Evolutionary conservation across 1,284 basidiomycete genomes (phyloP), one percentile per base, ranked within the genome.

Genomic region (Cutaneotrichosporon sp.): DNA sequence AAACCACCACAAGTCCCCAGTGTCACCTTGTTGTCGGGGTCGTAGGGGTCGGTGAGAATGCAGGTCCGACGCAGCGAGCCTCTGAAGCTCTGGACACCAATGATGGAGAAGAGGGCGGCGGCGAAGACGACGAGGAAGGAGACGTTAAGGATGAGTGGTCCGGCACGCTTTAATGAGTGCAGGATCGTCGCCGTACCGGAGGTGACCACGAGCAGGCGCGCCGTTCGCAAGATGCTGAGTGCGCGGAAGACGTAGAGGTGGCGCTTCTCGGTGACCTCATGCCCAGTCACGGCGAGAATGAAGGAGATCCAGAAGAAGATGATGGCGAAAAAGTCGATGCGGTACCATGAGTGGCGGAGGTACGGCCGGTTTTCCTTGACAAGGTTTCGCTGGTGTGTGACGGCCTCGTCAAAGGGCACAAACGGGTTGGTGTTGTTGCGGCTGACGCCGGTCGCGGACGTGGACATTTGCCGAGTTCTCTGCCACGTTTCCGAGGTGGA

Each of bases 171-270:
- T 64, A 99, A 82, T 11, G 92, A 95, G 62, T 88, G 89, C 82
- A 98, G 88, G 72, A 99, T 98, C 0, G 94, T 97, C 16, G 91
- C 90, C 20, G 95, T 98, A 79, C 95, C 95, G 64, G 87, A 88
- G 1, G 95, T 97, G 56, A 97, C 87, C 2, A 92, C 87, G 54
- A 99, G 81, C 25, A 99, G 79, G 61, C 95, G 85, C 5, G 91
- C 87, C 2, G 87, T 89, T 62, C 95, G 84, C 22, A 98, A 82
- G 14, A 95, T 92, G 66, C 90, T 92, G 74, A 99, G 79, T 0
- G 94, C 94, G 33, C 94, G 86, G 73, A 98, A 98, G 53, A 95
- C 80, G 52, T 89, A 92, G 59, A 97, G 86, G 78, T 97, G 92
- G 54, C 86, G 80, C 7, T 71, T 67, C 5, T 84, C 85, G 2